Conservation (phyloP, 768 basidiomycete genomes). For the Lentinula edodes region DNA sequence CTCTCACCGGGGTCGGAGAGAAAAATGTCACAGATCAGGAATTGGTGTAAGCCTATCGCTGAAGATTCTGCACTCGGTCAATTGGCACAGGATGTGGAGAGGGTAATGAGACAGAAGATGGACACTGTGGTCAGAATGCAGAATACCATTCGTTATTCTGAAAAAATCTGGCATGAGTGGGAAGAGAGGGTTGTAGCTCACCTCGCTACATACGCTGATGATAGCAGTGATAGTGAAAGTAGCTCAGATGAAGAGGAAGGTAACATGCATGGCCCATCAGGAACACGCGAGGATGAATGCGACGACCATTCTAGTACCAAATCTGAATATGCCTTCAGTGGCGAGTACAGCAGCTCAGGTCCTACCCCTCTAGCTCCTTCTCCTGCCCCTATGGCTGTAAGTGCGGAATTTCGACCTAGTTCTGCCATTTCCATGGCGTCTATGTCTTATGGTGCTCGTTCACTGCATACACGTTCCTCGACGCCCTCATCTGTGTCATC, state of each 20-base stretch:
- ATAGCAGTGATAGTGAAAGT: constrained; percentile 37
- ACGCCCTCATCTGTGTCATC: constrained; percentile 88
- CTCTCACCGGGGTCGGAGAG: constrained; percentile 87
- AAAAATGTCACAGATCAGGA: constrained; percentile 76
- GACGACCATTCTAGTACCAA: constrained; percentile 59
- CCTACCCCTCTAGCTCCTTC: constrained; percentile 26
- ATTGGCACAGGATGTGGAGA: constrained; percentile 82
- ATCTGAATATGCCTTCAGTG: constrained; percentile 57
- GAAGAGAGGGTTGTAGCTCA: constrained; percentile 78
- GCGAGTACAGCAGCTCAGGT: constrained; percentile 32
- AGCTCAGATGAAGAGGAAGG: constrained; percentile 38
- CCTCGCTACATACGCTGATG: constrained; percentile 50
- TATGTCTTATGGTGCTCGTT: constrained; percentile 25
- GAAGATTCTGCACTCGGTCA: constrained; percentile 82
- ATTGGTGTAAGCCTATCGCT: constrained; percentile 81
- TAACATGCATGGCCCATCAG: constrained; percentile 21
- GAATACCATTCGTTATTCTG: constrained; percentile 94
- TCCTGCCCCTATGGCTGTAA: constrained; percentile 66
- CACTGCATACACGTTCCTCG: constrained; percentile 73
- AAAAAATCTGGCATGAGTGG: constrained; percentile 98
- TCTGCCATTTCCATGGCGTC: constrained; percentile 13
- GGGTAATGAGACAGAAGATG: constrained; percentile 88
- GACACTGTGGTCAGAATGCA: constrained; percentile 95
- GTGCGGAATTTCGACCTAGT: constrained; percentile 23
- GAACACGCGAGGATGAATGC: constrained; percentile 20